phyloP scores from a whole-genome alignment of 345 rosid genomes.

The Linum trigynum region DNA sequence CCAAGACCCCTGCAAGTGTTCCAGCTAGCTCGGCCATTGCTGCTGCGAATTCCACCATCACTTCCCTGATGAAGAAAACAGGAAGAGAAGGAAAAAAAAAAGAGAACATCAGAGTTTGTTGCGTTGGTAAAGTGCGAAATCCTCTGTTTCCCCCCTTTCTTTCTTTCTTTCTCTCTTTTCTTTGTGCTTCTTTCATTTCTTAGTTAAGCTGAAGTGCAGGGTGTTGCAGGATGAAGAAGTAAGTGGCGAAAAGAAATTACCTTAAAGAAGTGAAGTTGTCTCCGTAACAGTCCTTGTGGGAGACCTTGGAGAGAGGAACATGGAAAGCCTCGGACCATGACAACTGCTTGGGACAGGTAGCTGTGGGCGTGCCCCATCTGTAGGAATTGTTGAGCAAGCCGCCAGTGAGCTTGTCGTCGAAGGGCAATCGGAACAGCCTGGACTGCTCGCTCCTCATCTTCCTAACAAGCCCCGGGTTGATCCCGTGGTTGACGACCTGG shows the following conservation, averaged over 20 bases:
- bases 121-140: background rate
- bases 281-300: constrained; percentile 36
- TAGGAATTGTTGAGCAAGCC: constrained; percentile 46
- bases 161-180: background rate
- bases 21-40: constrained; percentile 49
- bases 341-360: constrained; percentile 37
- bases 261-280: constrained; percentile 31
- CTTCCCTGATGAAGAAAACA: constrained; percentile 26
- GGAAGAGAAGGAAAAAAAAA: background rate
- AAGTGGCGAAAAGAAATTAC: constrained; percentile 10
- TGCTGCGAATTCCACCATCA: constrained; percentile 38
- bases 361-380: constrained; percentile 53
- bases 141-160: background rate
- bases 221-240: background rate
- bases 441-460: constrained; percentile 44
- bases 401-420: constrained; percentile 29
- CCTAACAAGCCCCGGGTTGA: constrained; percentile 27
- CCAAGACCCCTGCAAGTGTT: constrained; percentile 38
- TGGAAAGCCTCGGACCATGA: constrained; percentile 76
- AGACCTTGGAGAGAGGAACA: constrained; percentile 41
- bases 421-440: constrained; percentile 37
- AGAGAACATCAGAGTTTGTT: background rate
- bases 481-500: constrained; percentile 61
- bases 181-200: too few relatives aligned
- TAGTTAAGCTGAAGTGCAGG: background rate